Conservation (phyloP, 495 filamentous ascomycete genomes). For the Trichocladium antarcticum region DNA sequence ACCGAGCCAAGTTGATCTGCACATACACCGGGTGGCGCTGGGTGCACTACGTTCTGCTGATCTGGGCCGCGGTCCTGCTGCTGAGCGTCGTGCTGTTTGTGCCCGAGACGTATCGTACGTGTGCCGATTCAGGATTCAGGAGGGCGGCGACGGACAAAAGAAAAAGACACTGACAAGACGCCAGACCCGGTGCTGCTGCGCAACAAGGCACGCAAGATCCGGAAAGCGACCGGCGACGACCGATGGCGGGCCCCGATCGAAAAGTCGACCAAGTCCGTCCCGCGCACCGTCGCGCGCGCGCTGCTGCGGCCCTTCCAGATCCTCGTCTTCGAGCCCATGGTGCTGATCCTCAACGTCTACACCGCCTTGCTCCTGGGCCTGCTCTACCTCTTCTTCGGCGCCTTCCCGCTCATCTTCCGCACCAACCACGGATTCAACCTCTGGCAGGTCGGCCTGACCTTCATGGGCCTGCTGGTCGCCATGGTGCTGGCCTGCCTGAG, state of each 20-base stretch:
- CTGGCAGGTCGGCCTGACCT: slow-evolving; percentile 71
- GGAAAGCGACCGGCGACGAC: slow-evolving; percentile 67
- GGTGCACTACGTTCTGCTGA: slow-evolving; percentile 77
- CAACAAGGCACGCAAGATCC: slow-evolving; percentile 57
- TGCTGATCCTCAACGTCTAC: slow-evolving; percentile 70
- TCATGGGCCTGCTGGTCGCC: slow-evolving; percentile 70
- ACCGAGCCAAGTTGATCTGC: slow-evolving; percentile 64
- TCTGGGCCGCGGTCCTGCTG: slow-evolving; percentile 61
- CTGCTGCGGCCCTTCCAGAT: slow-evolving; percentile 75
- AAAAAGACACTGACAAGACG: background rate
- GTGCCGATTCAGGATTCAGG: too few relatives aligned
- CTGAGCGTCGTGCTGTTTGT: slow-evolving; percentile 57
- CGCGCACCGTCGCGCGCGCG: slow-evolving; percentile 55
- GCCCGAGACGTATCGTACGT: slow-evolving; percentile 79
- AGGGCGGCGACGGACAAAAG: too few relatives aligned
- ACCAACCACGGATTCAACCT: slow-evolving; percentile 67
- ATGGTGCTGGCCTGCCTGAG: slow-evolving; percentile 59
- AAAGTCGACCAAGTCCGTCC: slow-evolving; percentile 57
- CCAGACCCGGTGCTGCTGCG: slow-evolving; percentile 55
- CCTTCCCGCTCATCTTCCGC: slow-evolving; percentile 74
- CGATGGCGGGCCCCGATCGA: slow-evolving; percentile 75
- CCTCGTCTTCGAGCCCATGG: slow-evolving; percentile 78
- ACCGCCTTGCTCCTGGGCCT: slow-evolving; percentile 78
- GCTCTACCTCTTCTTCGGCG: slow-evolving; percentile 91
- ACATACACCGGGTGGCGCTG: slow-evolving; percentile 71